Evolutionary conservation across 495 filamentous ascomycete genomes (phyloP).

Genomic region (Podospora pseudopauciseta): DNA sequence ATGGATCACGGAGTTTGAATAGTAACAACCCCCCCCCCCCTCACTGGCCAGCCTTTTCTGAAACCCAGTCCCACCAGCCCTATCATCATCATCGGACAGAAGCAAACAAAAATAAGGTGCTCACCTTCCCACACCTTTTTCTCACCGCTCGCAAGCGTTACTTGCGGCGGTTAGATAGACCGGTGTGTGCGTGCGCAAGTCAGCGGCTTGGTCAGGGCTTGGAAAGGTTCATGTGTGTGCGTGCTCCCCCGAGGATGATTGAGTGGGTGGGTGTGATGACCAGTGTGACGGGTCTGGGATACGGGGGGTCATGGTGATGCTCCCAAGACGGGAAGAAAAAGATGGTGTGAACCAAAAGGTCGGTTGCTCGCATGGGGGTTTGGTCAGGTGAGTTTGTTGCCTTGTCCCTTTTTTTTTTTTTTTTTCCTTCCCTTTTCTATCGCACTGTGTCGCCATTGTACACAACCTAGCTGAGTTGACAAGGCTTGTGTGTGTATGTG

Average conservation of each 20-base stretch:
- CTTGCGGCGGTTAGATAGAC: background rate
- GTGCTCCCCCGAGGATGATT: background rate
- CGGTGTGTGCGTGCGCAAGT: background rate
- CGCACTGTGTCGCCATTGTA: no score
- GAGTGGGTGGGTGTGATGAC: background rate
- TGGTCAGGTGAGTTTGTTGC: background rate
- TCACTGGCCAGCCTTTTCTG: no score
- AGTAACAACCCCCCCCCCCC: no score
- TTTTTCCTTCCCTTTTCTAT: background rate
- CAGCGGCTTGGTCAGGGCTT: background rate
- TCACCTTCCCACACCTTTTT: background rate
- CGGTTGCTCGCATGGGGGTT: background rate
- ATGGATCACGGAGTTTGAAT: no score
- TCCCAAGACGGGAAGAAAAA: background rate
- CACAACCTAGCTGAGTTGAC: no score
- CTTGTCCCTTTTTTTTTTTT: background rate
- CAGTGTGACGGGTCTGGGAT: background rate
- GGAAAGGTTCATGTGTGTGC: background rate
- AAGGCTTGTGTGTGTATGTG: no score
- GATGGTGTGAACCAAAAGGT: background rate
- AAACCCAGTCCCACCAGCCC: background rate
- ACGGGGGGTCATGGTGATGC: background rate
- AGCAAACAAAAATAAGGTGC: slow-evolving; percentile 8
- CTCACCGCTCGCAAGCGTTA: background rate
- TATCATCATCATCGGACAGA: background rate